phyloP scores from a whole-genome alignment of 257 asterid genomes.

The Plantago major region DNA sequence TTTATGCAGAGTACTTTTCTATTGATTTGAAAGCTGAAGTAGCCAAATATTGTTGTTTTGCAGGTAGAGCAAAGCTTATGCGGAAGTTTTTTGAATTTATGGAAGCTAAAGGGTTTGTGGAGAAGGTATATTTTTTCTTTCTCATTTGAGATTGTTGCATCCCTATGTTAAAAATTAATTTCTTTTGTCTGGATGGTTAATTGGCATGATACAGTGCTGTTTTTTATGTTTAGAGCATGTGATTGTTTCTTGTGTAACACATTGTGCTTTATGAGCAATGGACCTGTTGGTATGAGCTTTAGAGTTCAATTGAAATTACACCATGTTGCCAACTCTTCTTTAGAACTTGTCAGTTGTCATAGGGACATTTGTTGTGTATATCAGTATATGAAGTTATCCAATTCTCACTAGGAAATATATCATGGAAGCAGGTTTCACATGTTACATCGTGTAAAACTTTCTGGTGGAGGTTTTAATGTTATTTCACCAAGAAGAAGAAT shows the following conservation, averaged over 20 bases:
- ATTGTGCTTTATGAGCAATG: too few species aligned
- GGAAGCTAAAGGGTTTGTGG: slow-evolving; percentile 55
- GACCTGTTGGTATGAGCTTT: neutral
- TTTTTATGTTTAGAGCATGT: neutral
- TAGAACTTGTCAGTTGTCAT: neutral
- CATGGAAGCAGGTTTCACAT: too few species aligned
- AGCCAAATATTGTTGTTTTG: slow-evolving; percentile 21
- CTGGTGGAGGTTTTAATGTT: too few species aligned
- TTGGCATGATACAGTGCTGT: neutral
- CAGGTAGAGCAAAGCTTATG: slow-evolving; percentile 95
- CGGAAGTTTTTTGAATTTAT: slow-evolving; percentile 78
- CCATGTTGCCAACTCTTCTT: neutral
- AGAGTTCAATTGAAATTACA: neutral
- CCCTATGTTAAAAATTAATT: neutral
- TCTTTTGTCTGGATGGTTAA: neutral
- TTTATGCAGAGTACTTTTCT: neutral
- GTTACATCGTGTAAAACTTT: too few species aligned
- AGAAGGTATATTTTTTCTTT: slow-evolving; percentile 37
- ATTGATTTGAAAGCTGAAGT: neutral
- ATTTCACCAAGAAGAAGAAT: too few species aligned
- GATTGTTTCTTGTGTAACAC: too few species aligned
- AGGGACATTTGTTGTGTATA: too few species aligned
- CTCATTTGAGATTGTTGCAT: neutral
- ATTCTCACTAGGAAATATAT: too few species aligned
- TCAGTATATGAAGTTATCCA: too few species aligned